phyloP scores from a whole-genome alignment of 805 yeast genomes.

The Lipomyces yamadae region DNA sequence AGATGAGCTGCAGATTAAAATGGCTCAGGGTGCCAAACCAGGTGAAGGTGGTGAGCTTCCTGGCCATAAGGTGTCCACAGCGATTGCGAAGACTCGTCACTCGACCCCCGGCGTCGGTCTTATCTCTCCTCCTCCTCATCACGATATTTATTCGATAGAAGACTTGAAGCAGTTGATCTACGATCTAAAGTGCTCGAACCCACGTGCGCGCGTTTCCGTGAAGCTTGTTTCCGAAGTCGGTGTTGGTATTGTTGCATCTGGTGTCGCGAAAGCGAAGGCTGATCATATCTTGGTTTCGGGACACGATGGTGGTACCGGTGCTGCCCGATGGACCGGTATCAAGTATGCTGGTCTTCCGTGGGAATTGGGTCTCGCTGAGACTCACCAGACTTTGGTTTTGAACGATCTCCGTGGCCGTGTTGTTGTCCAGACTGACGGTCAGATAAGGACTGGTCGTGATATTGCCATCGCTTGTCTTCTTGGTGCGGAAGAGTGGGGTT shows the following conservation, averaged over 20 bases:
- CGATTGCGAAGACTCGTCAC: slow-evolving; percentile 93
- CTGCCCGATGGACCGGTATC: slow-evolving; percentile 96
- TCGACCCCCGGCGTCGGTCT: slow-evolving; percentile 96
- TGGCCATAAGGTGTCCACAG: slow-evolving; percentile 85
- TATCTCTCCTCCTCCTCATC: slow-evolving; percentile 98
- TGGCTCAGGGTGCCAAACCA: slow-evolving; percentile 99
- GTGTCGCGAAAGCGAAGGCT: slow-evolving; percentile 99
- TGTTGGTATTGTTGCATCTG: slow-evolving; percentile 98
- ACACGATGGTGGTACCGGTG: slow-evolving; percentile 99
- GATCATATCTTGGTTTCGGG: slow-evolving; percentile 95
- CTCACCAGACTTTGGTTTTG: slow-evolving; percentile 94
- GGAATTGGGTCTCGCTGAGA: slow-evolving; percentile 98
- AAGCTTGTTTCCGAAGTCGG: slow-evolving; percentile 98
- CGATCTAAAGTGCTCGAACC: slow-evolving; percentile 95
- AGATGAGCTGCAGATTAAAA: slow-evolving; percentile 95
- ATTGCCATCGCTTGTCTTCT: slow-evolving; percentile 93
- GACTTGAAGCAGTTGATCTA: slow-evolving; percentile 95
- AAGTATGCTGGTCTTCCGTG: slow-evolving; percentile 98
- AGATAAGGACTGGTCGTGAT: slow-evolving; percentile 94
- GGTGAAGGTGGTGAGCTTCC: slow-evolving; percentile 99
- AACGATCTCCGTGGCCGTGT: slow-evolving; percentile 96
- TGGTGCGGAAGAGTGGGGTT: slow-evolving; percentile 99
- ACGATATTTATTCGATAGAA: slow-evolving; percentile 96
- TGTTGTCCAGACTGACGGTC: slow-evolving; percentile 97
- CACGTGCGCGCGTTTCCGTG: slow-evolving; percentile 95